phyloP scores from a whole-genome alignment of 352 stramenopile species.

The Pythium phragmitis region DNA sequence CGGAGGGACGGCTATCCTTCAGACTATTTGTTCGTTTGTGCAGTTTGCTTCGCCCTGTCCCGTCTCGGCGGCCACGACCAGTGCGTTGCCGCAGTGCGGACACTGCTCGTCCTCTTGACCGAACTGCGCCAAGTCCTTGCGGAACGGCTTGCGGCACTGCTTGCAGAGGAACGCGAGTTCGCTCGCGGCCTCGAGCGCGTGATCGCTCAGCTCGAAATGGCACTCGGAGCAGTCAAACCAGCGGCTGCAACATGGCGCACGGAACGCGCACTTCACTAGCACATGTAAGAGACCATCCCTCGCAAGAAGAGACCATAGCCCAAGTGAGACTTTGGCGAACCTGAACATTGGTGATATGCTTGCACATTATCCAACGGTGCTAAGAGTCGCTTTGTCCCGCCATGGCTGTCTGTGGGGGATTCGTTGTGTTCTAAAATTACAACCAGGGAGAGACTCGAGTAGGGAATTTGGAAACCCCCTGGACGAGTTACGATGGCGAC shows the following conservation, averaged over 20 bases:
- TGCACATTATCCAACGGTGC: slow-evolving; percentile 34
- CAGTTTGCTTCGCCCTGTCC: background rate
- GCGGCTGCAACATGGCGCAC: slow-evolving; percentile 61
- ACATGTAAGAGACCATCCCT: background rate
- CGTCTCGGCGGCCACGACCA: slow-evolving; percentile 34
- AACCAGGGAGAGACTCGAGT: background rate
- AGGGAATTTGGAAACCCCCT: no score
- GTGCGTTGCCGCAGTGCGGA: slow-evolving; percentile 54
- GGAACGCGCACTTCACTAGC: slow-evolving; percentile 50
- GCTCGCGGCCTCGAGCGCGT: slow-evolving; percentile 36
- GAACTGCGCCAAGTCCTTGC: slow-evolving; percentile 56
- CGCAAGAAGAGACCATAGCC: background rate
- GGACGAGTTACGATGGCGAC: background rate
- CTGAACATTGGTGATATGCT: slow-evolving; percentile 46
- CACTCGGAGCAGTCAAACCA: slow-evolving; percentile 84
- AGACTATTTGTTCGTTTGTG: background rate
- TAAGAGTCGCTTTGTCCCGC: background rate
- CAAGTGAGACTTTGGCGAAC: slow-evolving; percentile 10
- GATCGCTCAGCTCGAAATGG: slow-evolving; percentile 65
- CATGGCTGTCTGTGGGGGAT: no score
- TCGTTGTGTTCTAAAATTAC: slow-evolving; percentile 1
- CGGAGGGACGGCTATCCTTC: no score
- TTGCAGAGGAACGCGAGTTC: slow-evolving; percentile 74
- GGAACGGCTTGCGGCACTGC: slow-evolving; percentile 60
- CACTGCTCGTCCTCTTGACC: slow-evolving; percentile 56